These are phyloP conservation scores for Jatropha podagrica DNA, from an alignment of 441 rosid genomes.

Conservation along the genomic window DNA sequence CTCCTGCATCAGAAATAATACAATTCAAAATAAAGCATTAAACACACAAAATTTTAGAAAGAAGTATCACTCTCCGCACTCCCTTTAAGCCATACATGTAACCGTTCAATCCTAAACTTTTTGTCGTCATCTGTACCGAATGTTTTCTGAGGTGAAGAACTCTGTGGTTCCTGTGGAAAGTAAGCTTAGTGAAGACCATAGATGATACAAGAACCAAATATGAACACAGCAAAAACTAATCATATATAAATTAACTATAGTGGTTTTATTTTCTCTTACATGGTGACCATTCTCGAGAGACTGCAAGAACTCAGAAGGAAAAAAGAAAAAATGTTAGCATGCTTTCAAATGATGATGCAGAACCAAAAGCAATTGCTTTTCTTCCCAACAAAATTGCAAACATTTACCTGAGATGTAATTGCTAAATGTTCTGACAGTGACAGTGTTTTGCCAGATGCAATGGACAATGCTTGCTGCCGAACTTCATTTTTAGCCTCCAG, in stretches of 20 bases:
- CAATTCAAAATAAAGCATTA: conserved; percentile 24
- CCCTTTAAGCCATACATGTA: conserved; percentile 49
- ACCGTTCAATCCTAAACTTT: conserved; percentile 49
- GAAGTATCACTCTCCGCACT: not conserved
- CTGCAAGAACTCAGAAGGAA: conserved; percentile 47
- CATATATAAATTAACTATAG: conserved; percentile 17
- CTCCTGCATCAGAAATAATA: conserved; percentile 56
- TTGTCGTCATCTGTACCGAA: conserved; percentile 48
- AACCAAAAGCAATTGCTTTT: not conserved
- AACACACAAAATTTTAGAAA: conserved; percentile 18
- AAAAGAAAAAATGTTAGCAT: conserved; percentile 25
- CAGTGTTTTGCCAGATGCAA: conserved; percentile 45
- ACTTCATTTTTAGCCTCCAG: conserved; percentile 71
- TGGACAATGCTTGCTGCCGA: conserved; percentile 57
- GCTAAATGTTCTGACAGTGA: conserved; percentile 52
- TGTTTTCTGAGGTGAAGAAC: conserved; percentile 40
- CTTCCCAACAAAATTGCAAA: conserved; percentile 11
- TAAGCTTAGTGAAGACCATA: conserved; percentile 27
- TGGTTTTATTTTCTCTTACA: conserved; percentile 39
- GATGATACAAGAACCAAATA: conserved; percentile 23
- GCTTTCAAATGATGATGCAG: conserved; percentile 2
- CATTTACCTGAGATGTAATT: conserved; percentile 47
- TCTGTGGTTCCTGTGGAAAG: conserved; percentile 45
- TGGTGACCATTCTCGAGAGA: conserved; percentile 70
- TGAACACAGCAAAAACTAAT: conserved; percentile 16